Evolutionary conservation across 164 flowering plant species (phyloP), one percentile per base, ranked within the genome.

Genomic region (Aristolochia contorta): DNA sequence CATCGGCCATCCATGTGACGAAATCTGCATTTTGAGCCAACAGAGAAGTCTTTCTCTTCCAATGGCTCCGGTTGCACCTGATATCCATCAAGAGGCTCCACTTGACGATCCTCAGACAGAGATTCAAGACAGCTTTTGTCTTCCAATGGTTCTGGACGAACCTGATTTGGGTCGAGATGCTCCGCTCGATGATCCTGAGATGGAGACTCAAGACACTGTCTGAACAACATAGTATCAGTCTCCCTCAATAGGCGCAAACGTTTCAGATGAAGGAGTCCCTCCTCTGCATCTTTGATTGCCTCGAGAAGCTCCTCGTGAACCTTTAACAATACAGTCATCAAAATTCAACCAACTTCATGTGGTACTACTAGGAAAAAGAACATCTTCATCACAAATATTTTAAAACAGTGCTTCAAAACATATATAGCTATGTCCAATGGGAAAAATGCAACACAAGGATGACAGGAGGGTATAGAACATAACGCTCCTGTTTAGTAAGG

Each of bases 21-120:
- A 67, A 93, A 93, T 66, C 96, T 80, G 74, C 97, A 93, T 67
- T 84, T 90, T 24, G 97, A 83, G 59, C 97, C 97, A 65, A 84
- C 67, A 55, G 72, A 18, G 37, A 84, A 25, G 15, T 23, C 59
- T 59, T 61, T 60, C 62, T 61, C 46, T 70, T 75, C 83, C 63
- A 82, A 49, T 19, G 88, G 76, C 51, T 81, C 89, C 7, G 69
- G 70, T 72, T 80, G 83, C 33, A 74, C 79, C 54, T 71, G 68
- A 21, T 61, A 58, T 25, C 75, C 69, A 68, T 72, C 80, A 60
- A 80, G 71, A 55, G 83, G 78, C 62, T 82, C 94, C 50, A 55
- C 82, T 66, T 80, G 71, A 15, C 72, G 82, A 61, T 82, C 80
- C 52, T 78, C 69, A 22, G 24, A 21, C 43, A 60, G 18, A 52